Evolutionary conservation across 1,284 basidiomycete genomes (phyloP), one percentile per base, ranked within the genome.

Genomic region (Naganishia cerealis): DNA sequence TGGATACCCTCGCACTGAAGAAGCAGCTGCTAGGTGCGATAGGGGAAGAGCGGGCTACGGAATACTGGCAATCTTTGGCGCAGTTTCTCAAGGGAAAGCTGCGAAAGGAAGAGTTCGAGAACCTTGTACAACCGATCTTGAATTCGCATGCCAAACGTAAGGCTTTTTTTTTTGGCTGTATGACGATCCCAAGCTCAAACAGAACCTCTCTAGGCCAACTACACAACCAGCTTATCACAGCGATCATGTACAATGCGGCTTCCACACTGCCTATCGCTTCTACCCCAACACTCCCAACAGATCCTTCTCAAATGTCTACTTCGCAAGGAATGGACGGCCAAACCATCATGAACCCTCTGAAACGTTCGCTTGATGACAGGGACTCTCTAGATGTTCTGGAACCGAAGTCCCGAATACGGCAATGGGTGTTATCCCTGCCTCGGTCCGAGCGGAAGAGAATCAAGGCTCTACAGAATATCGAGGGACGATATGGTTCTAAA

Each of bases 21-120:
- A 89, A 91, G 75, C 83, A 91, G 15, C 87, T 92, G 67, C 83
- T 91, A 21, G 82, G 90, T 13, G 75, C 90, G 38, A 81, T 50
- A 33, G 63, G 39, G 26, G 62, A 59, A 13, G 57, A 57, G 24
- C 54, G 65, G n/a, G 62, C 67, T 12, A 43, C 55, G 18, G 53
- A 84, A 15, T 81, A 81, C 63, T 80, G 79, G 79, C 78, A 76
- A 62, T 75, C 75, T 15, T 65, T 81, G 29, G 78, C 79, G 67
- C 78, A 73, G 61, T 81, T 80, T 71, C 63, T 81, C 18, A 70
- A 78, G 9, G 80, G 78, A 24, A 78, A 78, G 71, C 61, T 79
- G 8, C 74, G 76, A 33, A 70, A 73, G 50, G 72, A 71, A 15
- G 80, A 81, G 72, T 71, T 81, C 72, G 74, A 73, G 43, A 70